A percentile compares a stretch with the other conserved stretches of the same genome.
Conservation (phyloP, 2,329 filamentous ascomycete genomes). For the Raffaelea albimanens region DNA sequence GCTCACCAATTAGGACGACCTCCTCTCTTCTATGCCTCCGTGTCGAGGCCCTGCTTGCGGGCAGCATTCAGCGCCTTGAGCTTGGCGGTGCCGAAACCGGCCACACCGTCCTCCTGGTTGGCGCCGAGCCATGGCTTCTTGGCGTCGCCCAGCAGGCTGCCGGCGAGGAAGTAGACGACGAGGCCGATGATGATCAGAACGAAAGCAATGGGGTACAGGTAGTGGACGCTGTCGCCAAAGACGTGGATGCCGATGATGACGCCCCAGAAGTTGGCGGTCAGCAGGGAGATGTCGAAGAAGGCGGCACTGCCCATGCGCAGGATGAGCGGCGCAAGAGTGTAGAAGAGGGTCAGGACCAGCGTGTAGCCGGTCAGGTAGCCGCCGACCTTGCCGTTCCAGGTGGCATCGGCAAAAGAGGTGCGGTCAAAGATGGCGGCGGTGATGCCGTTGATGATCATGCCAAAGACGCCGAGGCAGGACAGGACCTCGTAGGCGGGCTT, state of each 20-base stretch:
- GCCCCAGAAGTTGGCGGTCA: slow-evolving; percentile 96
- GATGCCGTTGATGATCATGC: slow-evolving; percentile 80
- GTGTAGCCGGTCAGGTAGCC: slow-evolving; percentile 91
- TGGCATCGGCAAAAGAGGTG: slow-evolving; percentile 51
- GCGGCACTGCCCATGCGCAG: slow-evolving; percentile 85
- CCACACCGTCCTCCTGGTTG: slow-evolving; percentile 72
- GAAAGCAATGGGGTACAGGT: slow-evolving; percentile 92
- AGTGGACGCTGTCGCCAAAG: slow-evolving; percentile 73
- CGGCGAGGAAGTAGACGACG: slow-evolving; percentile 77
- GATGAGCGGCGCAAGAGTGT: slow-evolving; percentile 75
- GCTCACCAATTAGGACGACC: too few relatives aligned
- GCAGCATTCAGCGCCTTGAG: slow-evolving; percentile 57
- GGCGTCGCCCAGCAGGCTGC: slow-evolving; percentile 73
- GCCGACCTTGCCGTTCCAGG: slow-evolving; percentile 58
- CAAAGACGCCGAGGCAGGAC: slow-evolving; percentile 82
- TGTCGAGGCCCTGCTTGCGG: slow-evolving; percentile 27
- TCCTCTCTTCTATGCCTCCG: slow-evolving; percentile 3
- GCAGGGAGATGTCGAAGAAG: slow-evolving; percentile 91
- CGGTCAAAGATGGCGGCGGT: slow-evolving; percentile 92
- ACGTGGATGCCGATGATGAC: slow-evolving; percentile 85
- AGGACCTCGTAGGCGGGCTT: slow-evolving; percentile 88
- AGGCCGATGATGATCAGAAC: slow-evolving; percentile 83
- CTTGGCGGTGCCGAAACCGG: slow-evolving; percentile 79
- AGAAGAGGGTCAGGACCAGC: slow-evolving; percentile 72
- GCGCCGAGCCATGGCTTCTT: slow-evolving; percentile 92